Evolutionary conservation across 2,329 filamentous ascomycete genomes (phyloP).

Genomic region (Verruconis gallopava): DNA sequence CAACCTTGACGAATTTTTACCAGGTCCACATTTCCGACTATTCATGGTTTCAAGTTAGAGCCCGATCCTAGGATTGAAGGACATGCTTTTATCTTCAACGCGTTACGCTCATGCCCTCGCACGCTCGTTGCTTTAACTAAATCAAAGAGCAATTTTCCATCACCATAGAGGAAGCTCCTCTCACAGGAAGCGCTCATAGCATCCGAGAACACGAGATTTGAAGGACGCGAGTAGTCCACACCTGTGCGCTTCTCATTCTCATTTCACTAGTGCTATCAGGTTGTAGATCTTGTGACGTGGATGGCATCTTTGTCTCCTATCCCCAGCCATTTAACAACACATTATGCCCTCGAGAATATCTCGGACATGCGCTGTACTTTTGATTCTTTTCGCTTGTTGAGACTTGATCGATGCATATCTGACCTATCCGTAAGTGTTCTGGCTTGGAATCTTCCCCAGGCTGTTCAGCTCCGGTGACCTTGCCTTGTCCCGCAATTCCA

Average conservation of each 20-base stretch:
- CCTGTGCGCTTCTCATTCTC: background rate
- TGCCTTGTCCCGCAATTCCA: no score
- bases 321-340: slow-evolving; percentile 20
- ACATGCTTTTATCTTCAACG: no score
- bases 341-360: slow-evolving; percentile 14
- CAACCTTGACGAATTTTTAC: no score
- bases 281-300: background rate
- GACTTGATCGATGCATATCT: slow-evolving; percentile 17
- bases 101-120: no score
- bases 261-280: background rate
- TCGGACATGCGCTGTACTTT: slow-evolving; percentile 15
- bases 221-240: background rate
- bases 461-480: no score
- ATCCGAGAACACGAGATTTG: background rate
- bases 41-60: no score
- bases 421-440: slow-evolving; percentile 15
- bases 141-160: no score
- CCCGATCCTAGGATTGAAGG: no score
- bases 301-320: slow-evolving; percentile 8
- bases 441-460: background rate
- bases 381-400: slow-evolving; percentile 13
- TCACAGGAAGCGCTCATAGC: no score
- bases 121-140: no score
- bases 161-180: no score
- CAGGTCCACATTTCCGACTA: no score